A percentile compares a stretch with the other conserved stretches of the same genome.
Conservation (phyloP, 192 early-diverging fungal species). For the Physocladia obscura region DNA sequence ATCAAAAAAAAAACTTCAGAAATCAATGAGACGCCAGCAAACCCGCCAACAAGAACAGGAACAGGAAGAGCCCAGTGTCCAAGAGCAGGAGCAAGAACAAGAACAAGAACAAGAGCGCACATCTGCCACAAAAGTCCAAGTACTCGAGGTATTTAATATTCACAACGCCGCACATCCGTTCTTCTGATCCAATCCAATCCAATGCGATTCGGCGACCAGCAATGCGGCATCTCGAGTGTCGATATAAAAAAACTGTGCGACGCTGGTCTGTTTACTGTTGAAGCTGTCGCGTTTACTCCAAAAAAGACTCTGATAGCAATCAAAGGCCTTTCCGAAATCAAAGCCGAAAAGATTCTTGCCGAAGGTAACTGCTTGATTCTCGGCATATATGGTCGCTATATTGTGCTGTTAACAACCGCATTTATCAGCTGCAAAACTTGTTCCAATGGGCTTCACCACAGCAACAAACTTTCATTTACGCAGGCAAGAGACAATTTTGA, state of each 20-base stretch:
- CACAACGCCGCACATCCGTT: too few species aligned
- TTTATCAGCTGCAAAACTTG: conserved; percentile 75
- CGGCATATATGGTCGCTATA: too few species aligned
- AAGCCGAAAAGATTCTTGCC: conserved; percentile 89
- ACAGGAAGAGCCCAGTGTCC: too few species aligned
- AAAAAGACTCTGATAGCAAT: conserved; percentile 80
- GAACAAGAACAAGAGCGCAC: too few species aligned
- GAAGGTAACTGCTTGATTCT: conserved; percentile 62
- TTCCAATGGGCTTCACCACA: conserved; percentile 94
- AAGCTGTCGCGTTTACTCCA: conserved; percentile 89
- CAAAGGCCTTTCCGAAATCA: conserved; percentile 92
- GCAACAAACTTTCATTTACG: conserved; percentile 87
- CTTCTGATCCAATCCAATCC: too few species aligned
- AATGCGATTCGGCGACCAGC: too few species aligned
- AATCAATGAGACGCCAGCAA: too few species aligned
- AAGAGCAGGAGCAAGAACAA: too few species aligned
- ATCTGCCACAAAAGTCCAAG: too few species aligned
- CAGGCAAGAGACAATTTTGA: conserved; percentile 74
- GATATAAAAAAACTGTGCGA: conserved; percentile 70
- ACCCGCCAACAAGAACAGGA: too few species aligned
- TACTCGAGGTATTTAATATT: too few species aligned
- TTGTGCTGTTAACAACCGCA: background rate
- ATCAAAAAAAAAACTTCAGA: too few species aligned
- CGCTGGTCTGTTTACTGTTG: conserved; percentile 87
- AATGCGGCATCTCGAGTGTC: conserved; percentile 38